Evolutionary conservation across 2,329 filamentous ascomycete genomes (phyloP).

Genomic region (Falciphora oryzae): DNA sequence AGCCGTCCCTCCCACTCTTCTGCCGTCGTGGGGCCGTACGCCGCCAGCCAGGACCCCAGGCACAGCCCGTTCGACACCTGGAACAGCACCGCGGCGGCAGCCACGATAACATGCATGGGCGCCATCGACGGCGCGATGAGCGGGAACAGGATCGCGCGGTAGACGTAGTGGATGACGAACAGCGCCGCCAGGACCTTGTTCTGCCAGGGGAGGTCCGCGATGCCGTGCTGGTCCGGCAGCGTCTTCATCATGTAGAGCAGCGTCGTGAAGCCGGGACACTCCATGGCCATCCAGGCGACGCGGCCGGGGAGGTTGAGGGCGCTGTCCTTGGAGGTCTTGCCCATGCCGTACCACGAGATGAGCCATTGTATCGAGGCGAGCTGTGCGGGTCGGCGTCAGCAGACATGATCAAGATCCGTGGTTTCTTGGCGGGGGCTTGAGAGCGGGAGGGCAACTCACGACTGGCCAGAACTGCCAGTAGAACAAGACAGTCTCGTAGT

Average conservation of each 20-base stretch:
- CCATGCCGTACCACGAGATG: conserved; percentile 78
- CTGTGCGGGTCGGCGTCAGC: conserved; percentile 35
- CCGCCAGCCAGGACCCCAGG: conserved; percentile 72
- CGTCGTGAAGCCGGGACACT: conserved; percentile 69
- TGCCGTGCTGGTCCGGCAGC: conserved; percentile 53
- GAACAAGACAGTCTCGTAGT: conserved; percentile 48
- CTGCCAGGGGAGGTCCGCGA: conserved; percentile 63
- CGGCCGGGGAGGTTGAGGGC: conserved; percentile 83
- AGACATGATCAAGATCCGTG: too few species aligned
- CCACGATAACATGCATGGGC: conserved; percentile 70
- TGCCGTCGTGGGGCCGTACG: conserved; percentile 65
- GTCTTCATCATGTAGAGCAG: conserved; percentile 73
- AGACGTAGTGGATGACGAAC: conserved; percentile 77
- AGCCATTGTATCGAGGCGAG: conserved; percentile 69
- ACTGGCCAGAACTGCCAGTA: conserved; percentile 51
- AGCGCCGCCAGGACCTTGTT: conserved; percentile 70
- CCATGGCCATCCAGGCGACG: conserved; percentile 84
- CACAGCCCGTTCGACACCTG: conserved; percentile 75
- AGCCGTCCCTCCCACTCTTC: conserved; percentile 40
- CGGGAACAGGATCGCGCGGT: conserved; percentile 80
- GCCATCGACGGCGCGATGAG: conserved; percentile 88
- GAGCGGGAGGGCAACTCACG: conserved; percentile 29
- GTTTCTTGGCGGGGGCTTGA: neutral
- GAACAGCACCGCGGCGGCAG: conserved; percentile 60
- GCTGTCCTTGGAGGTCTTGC: conserved; percentile 77